Percentiles rank a stretch among this genome's conserved stretches.
phyloP scores from a whole-genome alignment of 2,329 filamentous ascomycete genomes.

The Sporothrix phasma region DNA sequence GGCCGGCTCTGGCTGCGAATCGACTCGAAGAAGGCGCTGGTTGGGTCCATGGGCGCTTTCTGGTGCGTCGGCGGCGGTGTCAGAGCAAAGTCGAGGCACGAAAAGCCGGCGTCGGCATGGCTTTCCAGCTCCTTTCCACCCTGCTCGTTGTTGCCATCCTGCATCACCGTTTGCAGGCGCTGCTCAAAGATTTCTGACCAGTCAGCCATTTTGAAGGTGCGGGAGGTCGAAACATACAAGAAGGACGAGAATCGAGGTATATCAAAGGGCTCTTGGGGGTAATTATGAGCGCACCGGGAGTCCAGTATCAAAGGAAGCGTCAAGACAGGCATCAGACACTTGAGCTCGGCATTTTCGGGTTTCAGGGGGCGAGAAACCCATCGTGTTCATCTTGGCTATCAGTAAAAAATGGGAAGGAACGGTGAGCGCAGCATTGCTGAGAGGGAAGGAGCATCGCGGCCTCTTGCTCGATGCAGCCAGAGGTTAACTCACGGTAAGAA shows the following conservation, averaged over 20 bases:
- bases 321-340: too few relatives aligned
- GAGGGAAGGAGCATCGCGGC: not conserved
- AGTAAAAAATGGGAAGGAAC: not conserved
- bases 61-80: conserved; percentile 13
- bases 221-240: too few relatives aligned
- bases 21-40: conserved; percentile 16
- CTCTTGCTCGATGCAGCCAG: not conserved
- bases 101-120: too few relatives aligned
- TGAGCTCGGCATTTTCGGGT: too few relatives aligned
- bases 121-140: not conserved
- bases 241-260: not conserved
- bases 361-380: too few relatives aligned
- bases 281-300: too few relatives aligned
- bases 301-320: not conserved
- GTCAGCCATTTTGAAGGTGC: conserved; percentile 8
- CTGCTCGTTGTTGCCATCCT: not conserved
- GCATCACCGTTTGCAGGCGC: conserved; percentile 15
- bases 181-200: conserved; percentile 18
- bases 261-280: not conserved
- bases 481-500: not conserved
- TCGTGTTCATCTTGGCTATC: too few relatives aligned
- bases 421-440: not conserved
- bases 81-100: not conserved
- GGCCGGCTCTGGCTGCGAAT: conserved; percentile 10
- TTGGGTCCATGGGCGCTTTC: conserved; percentile 8